phyloP scores from a whole-genome alignment of 148 eudicot species.

The Dianthus caryophyllus region DNA sequence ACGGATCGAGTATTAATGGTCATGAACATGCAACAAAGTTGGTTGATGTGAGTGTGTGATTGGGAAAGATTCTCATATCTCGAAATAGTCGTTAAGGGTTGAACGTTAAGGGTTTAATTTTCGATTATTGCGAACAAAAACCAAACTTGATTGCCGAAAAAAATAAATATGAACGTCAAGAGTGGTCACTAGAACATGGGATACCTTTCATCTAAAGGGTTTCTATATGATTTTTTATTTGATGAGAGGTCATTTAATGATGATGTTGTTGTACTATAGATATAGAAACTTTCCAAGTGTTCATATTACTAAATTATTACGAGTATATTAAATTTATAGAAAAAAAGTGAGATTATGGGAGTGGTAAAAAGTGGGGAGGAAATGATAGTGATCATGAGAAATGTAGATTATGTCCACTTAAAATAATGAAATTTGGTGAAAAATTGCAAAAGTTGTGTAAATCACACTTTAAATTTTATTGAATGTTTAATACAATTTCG shows the following conservation, averaged over 20 bases:
- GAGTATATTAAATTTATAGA: background rate
- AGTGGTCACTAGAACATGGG: background rate
- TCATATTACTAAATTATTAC: slow-evolving; percentile 26
- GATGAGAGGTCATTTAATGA: slow-evolving; percentile 22
- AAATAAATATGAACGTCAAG: too few species aligned
- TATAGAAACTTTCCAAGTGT: slow-evolving; percentile 30
- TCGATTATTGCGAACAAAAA: too few species aligned
- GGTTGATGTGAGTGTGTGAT: too few species aligned
- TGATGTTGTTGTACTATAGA: slow-evolving; percentile 37
- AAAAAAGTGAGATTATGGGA: background rate
- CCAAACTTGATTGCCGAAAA: too few species aligned
- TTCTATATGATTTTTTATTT: background rate
- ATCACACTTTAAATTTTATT: slow-evolving; percentile 9
- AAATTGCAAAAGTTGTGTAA: slow-evolving; percentile 12
- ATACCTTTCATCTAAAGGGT: background rate
- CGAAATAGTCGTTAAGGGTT: too few species aligned
- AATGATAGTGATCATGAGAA: background rate
- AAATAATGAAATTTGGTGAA: slow-evolving; percentile 19
- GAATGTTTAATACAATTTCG: slow-evolving; percentile 20
- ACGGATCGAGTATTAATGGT: too few species aligned
- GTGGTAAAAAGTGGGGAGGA: background rate
- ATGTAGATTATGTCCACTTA: background rate
- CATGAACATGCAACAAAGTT: too few species aligned
- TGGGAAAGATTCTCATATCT: too few species aligned
- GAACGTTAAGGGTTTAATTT: too few species aligned